phyloP scores from a whole-genome alignment of 1,284 basidiomycete species.

The Ustilago loliicola region DNA sequence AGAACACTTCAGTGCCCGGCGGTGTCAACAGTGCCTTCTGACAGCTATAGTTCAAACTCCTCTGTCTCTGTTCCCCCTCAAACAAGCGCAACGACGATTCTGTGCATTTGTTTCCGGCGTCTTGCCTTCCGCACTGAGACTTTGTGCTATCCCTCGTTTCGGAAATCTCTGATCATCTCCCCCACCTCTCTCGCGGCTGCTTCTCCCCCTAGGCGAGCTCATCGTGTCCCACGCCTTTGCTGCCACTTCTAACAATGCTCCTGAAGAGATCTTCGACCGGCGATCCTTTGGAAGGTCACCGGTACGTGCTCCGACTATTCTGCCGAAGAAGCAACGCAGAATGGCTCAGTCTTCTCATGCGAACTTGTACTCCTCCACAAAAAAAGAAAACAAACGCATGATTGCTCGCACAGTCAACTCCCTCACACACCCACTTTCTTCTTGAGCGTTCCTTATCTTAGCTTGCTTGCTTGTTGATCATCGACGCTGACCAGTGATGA shows the following conservation, averaged over 20 bases:
- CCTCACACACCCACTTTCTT: neutral
- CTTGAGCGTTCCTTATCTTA: conserved; percentile 4
- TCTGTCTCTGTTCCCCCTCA: neutral
- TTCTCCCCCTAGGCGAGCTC: neutral
- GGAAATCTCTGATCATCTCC: conserved; percentile 1
- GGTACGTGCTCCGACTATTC: conserved; percentile 3
- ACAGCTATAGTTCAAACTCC: conserved; percentile 5
- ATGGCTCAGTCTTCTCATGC: neutral
- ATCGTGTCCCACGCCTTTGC: no score
- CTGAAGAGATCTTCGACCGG: neutral
- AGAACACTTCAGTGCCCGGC: conserved; percentile 3
- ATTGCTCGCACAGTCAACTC: neutral
- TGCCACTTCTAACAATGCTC: no score
- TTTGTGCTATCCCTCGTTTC: neutral
- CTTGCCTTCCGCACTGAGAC: neutral
- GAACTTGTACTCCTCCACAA: neutral
- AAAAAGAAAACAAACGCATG: neutral
- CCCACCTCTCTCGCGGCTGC: neutral
- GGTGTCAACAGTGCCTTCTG: neutral
- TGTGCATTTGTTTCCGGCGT: conserved; percentile 1
- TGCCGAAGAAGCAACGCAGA: neutral
- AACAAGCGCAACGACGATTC: conserved; percentile 1
- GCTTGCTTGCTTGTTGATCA: conserved; percentile 1
- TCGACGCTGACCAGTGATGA: neutral
- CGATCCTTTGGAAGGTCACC: neutral